Percentiles rank a stretch among this genome's conserved stretches.
phyloP scores from a whole-genome alignment of 371 early-diverging fungal species.

The Rhizopus sp. region DNA sequence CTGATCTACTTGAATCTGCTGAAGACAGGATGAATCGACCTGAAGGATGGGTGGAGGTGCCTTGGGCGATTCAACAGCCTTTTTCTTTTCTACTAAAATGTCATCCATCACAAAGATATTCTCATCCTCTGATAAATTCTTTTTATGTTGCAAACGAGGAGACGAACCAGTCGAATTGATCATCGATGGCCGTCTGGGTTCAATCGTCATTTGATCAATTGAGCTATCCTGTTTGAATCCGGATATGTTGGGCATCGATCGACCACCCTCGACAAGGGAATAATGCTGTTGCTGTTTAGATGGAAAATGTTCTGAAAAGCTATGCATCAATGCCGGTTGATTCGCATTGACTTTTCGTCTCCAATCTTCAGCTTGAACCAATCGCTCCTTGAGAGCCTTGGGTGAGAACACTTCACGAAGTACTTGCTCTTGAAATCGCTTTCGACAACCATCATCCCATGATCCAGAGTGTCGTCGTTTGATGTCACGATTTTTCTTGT shows the following conservation, averaged over 20 bases:
- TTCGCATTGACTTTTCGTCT: constrained; percentile 9
- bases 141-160: background rate
- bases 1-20: constrained; percentile 12
- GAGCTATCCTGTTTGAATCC: background rate
- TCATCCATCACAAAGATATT: constrained; percentile 33
- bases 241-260: constrained; percentile 27
- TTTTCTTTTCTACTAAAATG: constrained; percentile 7
- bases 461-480: constrained; percentile 2
- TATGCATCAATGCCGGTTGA: constrained; percentile 12
- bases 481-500: background rate
- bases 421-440: constrained; percentile 65
- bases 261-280: constrained; percentile 22
- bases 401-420: constrained; percentile 79
- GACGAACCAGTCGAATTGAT: constrained; percentile 6
- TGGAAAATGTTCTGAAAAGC: constrained; percentile 12
- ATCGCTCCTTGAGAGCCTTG: constrained; percentile 60
- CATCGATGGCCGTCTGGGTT: constrained; percentile 14
- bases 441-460: constrained; percentile 5
- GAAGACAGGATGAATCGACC: constrained; percentile 24
- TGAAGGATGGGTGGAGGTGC: constrained; percentile 6
- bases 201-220: constrained; percentile 9
- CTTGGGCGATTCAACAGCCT: background rate
- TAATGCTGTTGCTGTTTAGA: constrained; percentile 6
- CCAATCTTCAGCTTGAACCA: constrained; percentile 47
- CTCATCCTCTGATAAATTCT: background rate